Base-by-base conservation (phyloP, 306 rosid genomes). In the Sphenostylis stenocarpa region DNA sequence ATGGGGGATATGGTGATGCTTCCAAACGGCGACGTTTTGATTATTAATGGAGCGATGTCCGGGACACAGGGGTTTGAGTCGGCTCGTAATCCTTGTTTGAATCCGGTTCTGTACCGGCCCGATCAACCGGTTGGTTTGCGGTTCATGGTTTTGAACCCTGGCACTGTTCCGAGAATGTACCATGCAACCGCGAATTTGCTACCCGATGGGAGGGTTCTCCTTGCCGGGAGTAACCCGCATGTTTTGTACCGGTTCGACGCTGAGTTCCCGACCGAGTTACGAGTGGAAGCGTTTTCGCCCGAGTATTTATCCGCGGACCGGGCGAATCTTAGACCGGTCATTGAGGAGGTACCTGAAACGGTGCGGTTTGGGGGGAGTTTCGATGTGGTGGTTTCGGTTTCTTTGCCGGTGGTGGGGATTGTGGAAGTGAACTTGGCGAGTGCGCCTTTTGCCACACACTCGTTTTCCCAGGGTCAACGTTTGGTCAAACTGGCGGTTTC, bases 1-100 rank as follows among this genome's bases (percentile, higher is more conserved):
- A 94, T 94, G 98, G 98, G 98, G 0, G 98, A 94, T 20, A 94
- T 94, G 98, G 98, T 93, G 0, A 86, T 83, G 88, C 86, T 93
- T 0, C 97, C 98, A 1, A 87, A 80, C 20, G 96, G 97, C 0
- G 97, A 91, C 2, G 90, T 88, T 4, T 80, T 94, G 83, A 34
- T 94, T 4, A 83, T 94, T n/a, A 94, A 94, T 11, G 98, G 98
- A 4, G 97, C 98, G 0, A 87, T 86, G 76, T 83, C 87, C 4
- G 98, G 98, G 5, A 62, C 97, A 0, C 98, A 94, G 61, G 98
- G 98, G 0, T 94, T 87, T 11, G 91, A 90, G 19, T 19, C 70
- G 77, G 98, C 89, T 2, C 83, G 94, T 2, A 79, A 84, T 64
- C 97, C 98, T 16, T 91, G 97, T 14, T 33, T 94, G 79, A 60